Evolutionary conservation across 73 alveolate species (phyloP).

Genomic region (Tetrahymena borealis): DNA sequence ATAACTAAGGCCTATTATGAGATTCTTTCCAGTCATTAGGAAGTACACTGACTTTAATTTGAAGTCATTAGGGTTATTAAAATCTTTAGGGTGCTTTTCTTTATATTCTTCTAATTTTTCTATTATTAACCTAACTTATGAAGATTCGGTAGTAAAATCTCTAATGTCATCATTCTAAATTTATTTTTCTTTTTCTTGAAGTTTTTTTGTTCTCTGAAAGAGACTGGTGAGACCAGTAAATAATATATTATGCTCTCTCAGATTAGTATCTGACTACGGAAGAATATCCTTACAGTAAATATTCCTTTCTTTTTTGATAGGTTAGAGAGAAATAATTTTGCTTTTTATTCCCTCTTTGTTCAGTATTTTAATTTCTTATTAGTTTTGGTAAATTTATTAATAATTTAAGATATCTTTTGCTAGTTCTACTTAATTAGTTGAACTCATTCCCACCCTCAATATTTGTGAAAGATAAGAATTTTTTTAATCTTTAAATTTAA

Average conservation of each 20-base stretch:
- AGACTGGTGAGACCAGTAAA: neutral
- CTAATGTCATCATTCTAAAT: neutral
- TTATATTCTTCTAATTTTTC: neutral
- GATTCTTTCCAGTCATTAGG: neutral
- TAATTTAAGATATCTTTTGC: no score
- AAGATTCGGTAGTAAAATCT: neutral
- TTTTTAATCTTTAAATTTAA: no score
- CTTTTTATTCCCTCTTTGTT: no score
- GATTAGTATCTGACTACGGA: neutral
- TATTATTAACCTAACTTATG: neutral
- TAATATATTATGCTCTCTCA: neutral
- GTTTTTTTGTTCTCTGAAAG: neutral
- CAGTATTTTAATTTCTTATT: no score
- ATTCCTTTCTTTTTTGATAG: neutral
- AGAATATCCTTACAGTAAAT: neutral
- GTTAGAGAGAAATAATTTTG: neutral
- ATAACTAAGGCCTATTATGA: neutral
- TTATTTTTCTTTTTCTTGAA: neutral
- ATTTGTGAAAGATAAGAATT: no score
- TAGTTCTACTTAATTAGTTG: no score
- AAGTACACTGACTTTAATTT: neutral
- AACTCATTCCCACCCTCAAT: no score
- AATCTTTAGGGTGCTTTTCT: neutral
- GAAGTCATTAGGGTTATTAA: neutral
- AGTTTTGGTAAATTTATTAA: no score